These are phyloP conservation scores for Aspergillus spinulosporus DNA, from an alignment of 2,329 filamentous ascomycete genomes.

Conservation along the genomic window DNA sequence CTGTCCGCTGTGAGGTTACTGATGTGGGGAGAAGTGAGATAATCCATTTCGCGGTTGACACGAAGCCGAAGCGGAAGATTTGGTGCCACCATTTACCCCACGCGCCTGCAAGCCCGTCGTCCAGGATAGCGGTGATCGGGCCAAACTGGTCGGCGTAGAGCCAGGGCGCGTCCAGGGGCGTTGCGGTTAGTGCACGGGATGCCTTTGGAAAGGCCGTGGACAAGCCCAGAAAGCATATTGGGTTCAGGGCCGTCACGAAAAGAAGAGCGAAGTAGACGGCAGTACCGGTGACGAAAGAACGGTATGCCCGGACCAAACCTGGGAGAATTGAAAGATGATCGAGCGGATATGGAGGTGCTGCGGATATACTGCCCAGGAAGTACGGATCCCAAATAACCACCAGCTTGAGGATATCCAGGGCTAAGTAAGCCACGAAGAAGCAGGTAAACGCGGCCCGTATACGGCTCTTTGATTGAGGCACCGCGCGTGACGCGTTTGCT, in stretches of 20 bases:
- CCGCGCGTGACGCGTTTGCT: constrained; percentile 18
- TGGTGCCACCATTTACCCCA: constrained; percentile 94
- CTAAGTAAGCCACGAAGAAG: constrained; percentile 61
- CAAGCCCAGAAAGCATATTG: constrained; percentile 59
- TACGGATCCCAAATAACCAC: constrained; percentile 75
- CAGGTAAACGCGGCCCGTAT: constrained; percentile 48
- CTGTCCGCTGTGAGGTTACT: constrained; percentile 17
- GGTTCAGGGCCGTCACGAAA: constrained; percentile 60
- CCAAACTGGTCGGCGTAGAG: constrained; percentile 63
- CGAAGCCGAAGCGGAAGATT: constrained; percentile 67
- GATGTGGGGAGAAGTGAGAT: constrained; percentile 30
- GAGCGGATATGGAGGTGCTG: constrained; percentile 45
- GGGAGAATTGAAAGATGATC: constrained; percentile 41
- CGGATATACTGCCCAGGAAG: constrained; percentile 62
- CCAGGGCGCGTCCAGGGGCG: constrained; percentile 61
- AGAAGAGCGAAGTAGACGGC: constrained; percentile 63
- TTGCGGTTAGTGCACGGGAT: constrained; percentile 60
- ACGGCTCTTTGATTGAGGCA: constrained; percentile 47
- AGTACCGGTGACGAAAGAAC: constrained; percentile 57
- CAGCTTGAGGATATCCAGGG: constrained; percentile 69
- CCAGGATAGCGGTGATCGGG: constrained; percentile 38
- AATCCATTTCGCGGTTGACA: constrained; percentile 42
- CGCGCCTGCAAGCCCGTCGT: constrained; percentile 73
- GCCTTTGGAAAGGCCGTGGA: constrained; percentile 52
- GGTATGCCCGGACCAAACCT: constrained; percentile 54